Conservation (phyloP, 2,329 filamentous ascomycete genomes). For the Penicillium olsonii region DNA sequence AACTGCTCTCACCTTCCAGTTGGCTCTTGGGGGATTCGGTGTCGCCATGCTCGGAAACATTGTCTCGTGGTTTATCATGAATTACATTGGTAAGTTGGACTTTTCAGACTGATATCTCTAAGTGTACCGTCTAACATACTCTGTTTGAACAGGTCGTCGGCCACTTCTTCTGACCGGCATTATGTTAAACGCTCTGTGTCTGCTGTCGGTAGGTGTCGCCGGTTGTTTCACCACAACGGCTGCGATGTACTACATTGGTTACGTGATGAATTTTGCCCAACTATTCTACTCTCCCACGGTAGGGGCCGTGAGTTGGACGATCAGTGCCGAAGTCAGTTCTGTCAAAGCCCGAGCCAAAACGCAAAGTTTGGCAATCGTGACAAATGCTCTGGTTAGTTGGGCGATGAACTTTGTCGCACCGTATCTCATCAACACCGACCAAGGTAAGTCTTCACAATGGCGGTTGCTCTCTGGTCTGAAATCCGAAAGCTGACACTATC, state of each 20-base stretch:
- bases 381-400: conserved; percentile 9
- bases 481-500: not conserved
- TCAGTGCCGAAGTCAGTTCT: conserved; percentile 7
- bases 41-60: conserved; percentile 7
- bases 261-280: conserved; percentile 7
- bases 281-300: conserved; percentile 3
- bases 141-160: not conserved
- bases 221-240: conserved; percentile 1
- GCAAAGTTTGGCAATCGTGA: conserved; percentile 6
- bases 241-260: conserved; percentile 2
- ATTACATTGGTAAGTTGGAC: conserved; percentile 1
- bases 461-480: not conserved
- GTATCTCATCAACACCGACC: conserved; percentile 4
- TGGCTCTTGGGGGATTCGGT: conserved; percentile 3
- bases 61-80: conserved; percentile 5
- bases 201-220: conserved; percentile 1
- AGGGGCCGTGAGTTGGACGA: conserved; percentile 6
- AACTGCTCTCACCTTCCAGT: not conserved
- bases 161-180: not conserved
- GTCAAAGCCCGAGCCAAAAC: conserved; percentile 4
- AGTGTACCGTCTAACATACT: not conserved
- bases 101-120: not conserved
- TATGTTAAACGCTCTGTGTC: not conserved
- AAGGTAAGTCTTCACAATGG: not conserved
- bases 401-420: conserved; percentile 3